These are phyloP conservation scores for Microbotryum silenes-acaulis DNA, from an alignment of 1,284 basidiomycete species.

Conservation along the genomic window DNA sequence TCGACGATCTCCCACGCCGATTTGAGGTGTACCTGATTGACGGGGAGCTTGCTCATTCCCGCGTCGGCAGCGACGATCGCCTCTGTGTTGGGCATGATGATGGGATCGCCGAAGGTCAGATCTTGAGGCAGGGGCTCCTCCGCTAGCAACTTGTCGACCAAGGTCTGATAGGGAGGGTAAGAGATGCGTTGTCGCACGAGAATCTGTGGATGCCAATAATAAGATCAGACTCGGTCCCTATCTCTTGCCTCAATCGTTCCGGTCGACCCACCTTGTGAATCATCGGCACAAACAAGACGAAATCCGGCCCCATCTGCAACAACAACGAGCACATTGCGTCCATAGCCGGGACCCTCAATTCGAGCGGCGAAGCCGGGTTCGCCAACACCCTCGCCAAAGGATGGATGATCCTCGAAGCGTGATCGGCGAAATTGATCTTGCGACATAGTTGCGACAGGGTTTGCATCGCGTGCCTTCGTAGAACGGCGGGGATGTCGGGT, in stretches of 20 bases:
- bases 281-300: slow-evolving; percentile 93
- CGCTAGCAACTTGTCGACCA: slow-evolving; percentile 81
- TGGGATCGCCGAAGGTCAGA: slow-evolving; percentile 44
- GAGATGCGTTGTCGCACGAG: slow-evolving; percentile 68
- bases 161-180: slow-evolving; percentile 79
- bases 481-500: slow-evolving; percentile 60
- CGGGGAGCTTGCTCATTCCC: slow-evolving; percentile 81
- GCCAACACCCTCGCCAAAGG: slow-evolving; percentile 84
- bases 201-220: slow-evolving; percentile 47
- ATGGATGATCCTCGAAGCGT: slow-evolving; percentile 94
- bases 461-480: slow-evolving; percentile 82
- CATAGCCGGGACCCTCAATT: slow-evolving; percentile 79
- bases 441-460: slow-evolving; percentile 86
- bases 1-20: slow-evolving; percentile 88
- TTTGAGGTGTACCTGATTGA: slow-evolving; percentile 97
- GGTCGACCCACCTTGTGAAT: slow-evolving; percentile 68
- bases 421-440: slow-evolving; percentile 97
- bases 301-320: slow-evolving; percentile 89
- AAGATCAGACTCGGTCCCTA: not conserved
- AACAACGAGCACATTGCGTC: slow-evolving; percentile 89
- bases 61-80: slow-evolving; percentile 46
- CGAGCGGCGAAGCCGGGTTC: slow-evolving; percentile 52
- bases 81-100: slow-evolving; percentile 38
- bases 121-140: slow-evolving; percentile 79
- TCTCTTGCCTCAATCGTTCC: too few relatives aligned